Base-by-base conservation (phyloP, 495 filamentous ascomycete genomes). In the Delitschia confertaspora region DNA sequence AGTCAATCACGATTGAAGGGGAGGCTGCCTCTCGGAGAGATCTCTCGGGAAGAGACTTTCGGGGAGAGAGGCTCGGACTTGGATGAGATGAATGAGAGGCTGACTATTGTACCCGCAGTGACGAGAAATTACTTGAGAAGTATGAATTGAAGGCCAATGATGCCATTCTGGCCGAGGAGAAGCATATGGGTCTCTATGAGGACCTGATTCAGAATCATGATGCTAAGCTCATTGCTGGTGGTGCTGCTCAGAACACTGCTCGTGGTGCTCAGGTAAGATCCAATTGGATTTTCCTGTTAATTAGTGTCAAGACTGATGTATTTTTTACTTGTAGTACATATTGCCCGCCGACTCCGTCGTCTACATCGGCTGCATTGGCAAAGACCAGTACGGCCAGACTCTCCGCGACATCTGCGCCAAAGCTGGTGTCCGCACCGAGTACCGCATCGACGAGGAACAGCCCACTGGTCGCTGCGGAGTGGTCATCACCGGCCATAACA, bases 191-290 rank as follows among this genome's bases (percentile, higher is more conserved):
- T 41, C 67, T 99, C 63, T 96, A 89, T 64, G 87, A 95, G 57
- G 93, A 99, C 53, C 76, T 96, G 49, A 72, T 95, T 46, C 75
- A 81, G 53, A 80, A 83, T 72, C 80, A 75, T 60, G 76, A 88
- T 54, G 88, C 88, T 49, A 94, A 93, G 69, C 73, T 95, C 60
- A 87, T 99, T 64, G 86, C 91, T 42, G 91, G 91, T 58, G 91
- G 91, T 60, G 93, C 93, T 45, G 91, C 93, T 19, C 91, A 99
- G 67, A 99, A 99, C 76, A 89, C 89, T 42, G 91, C 93, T 56
- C 83, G 91, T 57, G 91, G 91, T 58, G 93, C 88, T 42, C 85
- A 81, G 69, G 78, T 80, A 69, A 24, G 34, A n/a, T n/a, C n/a
- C n/a, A n/a, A n/a, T n/a, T 43, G 20, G 9, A 11, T 40, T 29